Evolutionary conservation across 2,329 filamentous ascomycete species (phyloP), one percentile per base, ranked within the genome.

Genomic region (Neofusicoccum ribis): DNA sequence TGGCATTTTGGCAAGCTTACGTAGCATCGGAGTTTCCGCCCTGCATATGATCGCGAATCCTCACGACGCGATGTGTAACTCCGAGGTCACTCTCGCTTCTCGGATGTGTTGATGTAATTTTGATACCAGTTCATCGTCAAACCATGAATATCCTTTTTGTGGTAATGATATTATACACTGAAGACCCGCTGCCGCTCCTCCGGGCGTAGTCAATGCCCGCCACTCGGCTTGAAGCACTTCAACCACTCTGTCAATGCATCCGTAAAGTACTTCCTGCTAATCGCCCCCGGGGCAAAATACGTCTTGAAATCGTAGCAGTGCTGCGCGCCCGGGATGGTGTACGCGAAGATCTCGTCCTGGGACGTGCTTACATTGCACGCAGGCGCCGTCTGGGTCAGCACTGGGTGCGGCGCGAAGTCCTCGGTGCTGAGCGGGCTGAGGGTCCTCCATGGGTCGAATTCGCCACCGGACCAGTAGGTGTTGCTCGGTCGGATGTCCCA

Each of bases 401-500:
- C 67, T 15, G 81, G 71, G 12, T 74, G 72, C 3, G 82, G 82
- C 3, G 80, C 79, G 46, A 77, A 78, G 0, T 68, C 62, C 65
- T 83, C 79, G 0, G 69, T 73, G 2, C 78, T 80, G 0, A 84
- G 73, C 0, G 79, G 76, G 0, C 78, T 81, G 2, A 84, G 72
- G 0, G 81, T 79, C 20, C 81, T 75, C 84, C 83, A 86, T 3
- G 83, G 83, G 65, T 86, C 83, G 67, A 80, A 84, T 63, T 85
- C 78, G 4, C 83, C 82, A 27, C 76, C 80, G 54, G 75, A 80
- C 76, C 81, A 85, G 74, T 81, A 85, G 1, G 78, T 76, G 66
- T 85, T 84, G 9, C 81, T 82, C 11, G 83, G 83, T 1, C 82
- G 80, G 63, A 84, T 81, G 46, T 71, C 69, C 83, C 83, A 86